phyloP scores from a whole-genome alignment of 1,139 yeast species.

The Suzukiozyma palmioleophila region DNA sequence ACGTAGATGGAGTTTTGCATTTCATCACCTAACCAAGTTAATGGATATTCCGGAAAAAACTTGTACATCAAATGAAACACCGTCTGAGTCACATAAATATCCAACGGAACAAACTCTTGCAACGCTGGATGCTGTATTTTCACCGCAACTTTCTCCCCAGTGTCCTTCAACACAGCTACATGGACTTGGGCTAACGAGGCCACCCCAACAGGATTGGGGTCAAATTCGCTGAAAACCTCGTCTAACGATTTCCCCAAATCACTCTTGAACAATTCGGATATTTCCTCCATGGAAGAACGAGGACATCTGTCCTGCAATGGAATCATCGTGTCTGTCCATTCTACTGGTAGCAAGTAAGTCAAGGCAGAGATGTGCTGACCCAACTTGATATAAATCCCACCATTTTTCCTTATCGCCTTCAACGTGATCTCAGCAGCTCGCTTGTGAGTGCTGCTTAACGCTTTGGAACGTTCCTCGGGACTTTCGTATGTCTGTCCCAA shows the following conservation, averaged over 20 bases:
- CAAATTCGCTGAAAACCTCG: slow-evolving; percentile 67
- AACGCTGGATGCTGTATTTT: slow-evolving; percentile 92
- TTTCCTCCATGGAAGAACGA: slow-evolving; percentile 64
- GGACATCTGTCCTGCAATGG: slow-evolving; percentile 94
- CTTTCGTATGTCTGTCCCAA: slow-evolving; percentile 44
- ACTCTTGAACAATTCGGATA: slow-evolving; percentile 55
- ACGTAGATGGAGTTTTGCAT: slow-evolving; percentile 79
- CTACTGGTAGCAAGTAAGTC: slow-evolving; percentile 83
- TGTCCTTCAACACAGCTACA: slow-evolving; percentile 55
- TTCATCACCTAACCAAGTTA: slow-evolving; percentile 93
- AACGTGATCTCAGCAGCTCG: slow-evolving; percentile 78
- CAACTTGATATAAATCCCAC: slow-evolving; percentile 88
- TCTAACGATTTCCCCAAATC: slow-evolving; percentile 64
- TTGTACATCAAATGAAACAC: slow-evolving; percentile 73
- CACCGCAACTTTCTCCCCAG: slow-evolving; percentile 80
- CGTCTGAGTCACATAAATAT: slow-evolving; percentile 68
- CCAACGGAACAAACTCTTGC: slow-evolving; percentile 85
- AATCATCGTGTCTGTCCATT: slow-evolving; percentile 94
- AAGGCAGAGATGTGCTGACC: slow-evolving; percentile 94
- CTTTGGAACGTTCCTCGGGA: slow-evolving; percentile 48
- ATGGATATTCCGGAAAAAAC: slow-evolving; percentile 89
- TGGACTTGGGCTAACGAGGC: slow-evolving; percentile 98
- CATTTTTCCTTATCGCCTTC: slow-evolving; percentile 75
- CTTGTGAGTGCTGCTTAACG: slow-evolving; percentile 56
- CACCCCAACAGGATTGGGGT: slow-evolving; percentile 80